Conservation (phyloP, 169 alveolate genomes). For the Pseudocohnilembus persalinus region DNA sequence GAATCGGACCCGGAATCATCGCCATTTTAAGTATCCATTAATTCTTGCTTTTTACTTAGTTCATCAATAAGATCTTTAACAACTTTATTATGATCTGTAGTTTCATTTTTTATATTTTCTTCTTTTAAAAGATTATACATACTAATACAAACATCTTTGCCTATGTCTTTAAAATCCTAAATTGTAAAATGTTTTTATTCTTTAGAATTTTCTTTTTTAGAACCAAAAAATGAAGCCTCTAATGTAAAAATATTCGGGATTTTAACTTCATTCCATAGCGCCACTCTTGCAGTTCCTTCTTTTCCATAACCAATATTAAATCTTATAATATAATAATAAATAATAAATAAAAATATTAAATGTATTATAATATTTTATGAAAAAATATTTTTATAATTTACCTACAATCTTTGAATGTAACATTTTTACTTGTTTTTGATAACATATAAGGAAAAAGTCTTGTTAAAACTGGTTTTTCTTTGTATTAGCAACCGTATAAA, state of each 20-base stretch:
- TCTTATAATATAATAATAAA: no score
- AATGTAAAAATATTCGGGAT: conserved; percentile 55
- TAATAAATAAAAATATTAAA: no score
- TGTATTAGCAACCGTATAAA: conserved; percentile 22
- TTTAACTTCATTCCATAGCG: conserved; percentile 58
- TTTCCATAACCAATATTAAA: conserved; percentile 52
- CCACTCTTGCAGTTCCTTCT: conserved; percentile 71
- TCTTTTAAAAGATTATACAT: conserved; percentile 18
- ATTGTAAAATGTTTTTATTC: conserved; percentile 50
- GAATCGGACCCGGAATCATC: conserved; percentile 20
- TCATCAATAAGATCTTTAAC: neutral
- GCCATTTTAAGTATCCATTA: neutral
- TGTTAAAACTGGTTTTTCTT: conserved; percentile 33
- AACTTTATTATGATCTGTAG: neutral
- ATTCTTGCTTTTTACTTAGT: conserved; percentile 1
- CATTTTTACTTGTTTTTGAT: conserved; percentile 52
- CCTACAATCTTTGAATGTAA: conserved; percentile 47
- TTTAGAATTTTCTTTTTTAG: conserved; percentile 24
- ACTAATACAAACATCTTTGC: conserved; percentile 47
- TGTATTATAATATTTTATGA: no score
- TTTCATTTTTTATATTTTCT: conserved; percentile 3
- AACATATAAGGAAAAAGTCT: conserved; percentile 66
- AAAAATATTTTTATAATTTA: conserved; percentile 4
- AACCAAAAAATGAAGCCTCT: conserved; percentile 73
- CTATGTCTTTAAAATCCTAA: conserved; percentile 52